phyloP scores from a whole-genome alignment of 176 grass and related monocot species.

The Zizania latifolia region DNA sequence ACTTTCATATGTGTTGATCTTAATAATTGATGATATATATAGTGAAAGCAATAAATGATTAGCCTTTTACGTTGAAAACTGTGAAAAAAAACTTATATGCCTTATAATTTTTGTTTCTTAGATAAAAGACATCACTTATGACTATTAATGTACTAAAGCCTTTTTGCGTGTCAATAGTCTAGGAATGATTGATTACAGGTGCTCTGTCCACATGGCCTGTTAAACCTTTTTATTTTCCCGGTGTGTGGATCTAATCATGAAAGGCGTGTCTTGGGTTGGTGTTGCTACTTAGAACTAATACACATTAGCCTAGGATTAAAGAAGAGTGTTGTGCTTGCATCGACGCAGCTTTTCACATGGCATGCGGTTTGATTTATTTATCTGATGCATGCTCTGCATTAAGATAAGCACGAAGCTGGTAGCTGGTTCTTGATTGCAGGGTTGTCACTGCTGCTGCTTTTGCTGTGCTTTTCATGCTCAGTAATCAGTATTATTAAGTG shows the following conservation, averaged over 20 bases:
- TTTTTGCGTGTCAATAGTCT: constrained; percentile 17
- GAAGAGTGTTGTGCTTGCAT: constrained; percentile 11
- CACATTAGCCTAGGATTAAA: constrained; percentile 4
- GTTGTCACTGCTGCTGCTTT: constrained; percentile 26
- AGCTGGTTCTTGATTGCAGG: constrained; percentile 27
- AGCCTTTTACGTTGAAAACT: too few relatives aligned
- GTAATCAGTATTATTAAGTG: constrained; percentile 1
- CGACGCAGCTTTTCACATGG: constrained; percentile 35
- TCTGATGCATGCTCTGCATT: constrained; percentile 13
- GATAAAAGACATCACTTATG: constrained; percentile 13
- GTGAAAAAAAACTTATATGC: too few relatives aligned
- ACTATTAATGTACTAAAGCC: constrained; percentile 4
- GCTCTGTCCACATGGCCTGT: constrained; percentile 33
- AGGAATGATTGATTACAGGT: constrained; percentile 51
- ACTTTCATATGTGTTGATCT: too few relatives aligned
- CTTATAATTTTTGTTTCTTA: too few relatives aligned
- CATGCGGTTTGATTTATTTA: constrained; percentile 29
- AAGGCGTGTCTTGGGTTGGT: constrained; percentile 30
- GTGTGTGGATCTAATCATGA: constrained; percentile 52
- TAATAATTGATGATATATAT: too few relatives aligned
- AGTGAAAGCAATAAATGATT: too few relatives aligned
- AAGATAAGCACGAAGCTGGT: constrained; percentile 19
- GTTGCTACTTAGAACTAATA: constrained; percentile 4
- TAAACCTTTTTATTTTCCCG: constrained; percentile 11
- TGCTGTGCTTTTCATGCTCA: not conserved